Evolutionary conservation across 1,284 basidiomycete species (phyloP).

Genomic region (Ganoderma leucocontextum): DNA sequence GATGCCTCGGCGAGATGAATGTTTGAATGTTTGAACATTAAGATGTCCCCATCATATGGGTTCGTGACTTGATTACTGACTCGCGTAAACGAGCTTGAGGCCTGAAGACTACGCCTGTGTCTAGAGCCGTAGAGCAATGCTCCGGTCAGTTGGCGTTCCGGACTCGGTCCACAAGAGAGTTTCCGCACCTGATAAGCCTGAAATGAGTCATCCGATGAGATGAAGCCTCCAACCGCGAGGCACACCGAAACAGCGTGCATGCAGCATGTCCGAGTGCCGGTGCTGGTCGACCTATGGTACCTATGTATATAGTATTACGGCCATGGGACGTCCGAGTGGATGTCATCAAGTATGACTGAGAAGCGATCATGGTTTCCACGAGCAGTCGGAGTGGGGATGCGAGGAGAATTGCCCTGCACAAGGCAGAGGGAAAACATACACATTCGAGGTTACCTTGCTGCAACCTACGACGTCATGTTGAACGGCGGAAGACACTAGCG

Average conservation of each 20-base stretch:
- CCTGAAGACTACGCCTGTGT: not conserved
- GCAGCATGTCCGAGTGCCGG: not conserved
- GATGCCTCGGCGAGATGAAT: not conserved
- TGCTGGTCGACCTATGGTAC: too few species aligned
- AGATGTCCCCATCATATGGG: not conserved
- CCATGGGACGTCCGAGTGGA: not conserved
- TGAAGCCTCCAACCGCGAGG: not conserved
- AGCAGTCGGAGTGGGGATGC: not conserved
- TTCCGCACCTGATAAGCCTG: not conserved
- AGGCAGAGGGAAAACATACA: not conserved
- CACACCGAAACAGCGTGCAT: not conserved
- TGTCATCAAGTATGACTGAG: slow-evolving; percentile 4
- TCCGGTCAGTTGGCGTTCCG: not conserved
- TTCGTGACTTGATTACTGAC: not conserved
- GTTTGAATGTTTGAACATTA: not conserved
- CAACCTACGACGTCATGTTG: not conserved
- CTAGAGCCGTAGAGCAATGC: too few species aligned
- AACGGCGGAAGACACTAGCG: not conserved
- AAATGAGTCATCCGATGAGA: not conserved
- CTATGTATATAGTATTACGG: too few species aligned
- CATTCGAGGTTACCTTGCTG: not conserved
- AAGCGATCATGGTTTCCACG: not conserved
- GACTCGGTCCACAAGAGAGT: not conserved
- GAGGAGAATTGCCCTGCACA: not conserved
- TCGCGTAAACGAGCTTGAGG: not conserved